Conservation (phyloP, 179 eudicot species). For the Beta corolliflora region DNA sequence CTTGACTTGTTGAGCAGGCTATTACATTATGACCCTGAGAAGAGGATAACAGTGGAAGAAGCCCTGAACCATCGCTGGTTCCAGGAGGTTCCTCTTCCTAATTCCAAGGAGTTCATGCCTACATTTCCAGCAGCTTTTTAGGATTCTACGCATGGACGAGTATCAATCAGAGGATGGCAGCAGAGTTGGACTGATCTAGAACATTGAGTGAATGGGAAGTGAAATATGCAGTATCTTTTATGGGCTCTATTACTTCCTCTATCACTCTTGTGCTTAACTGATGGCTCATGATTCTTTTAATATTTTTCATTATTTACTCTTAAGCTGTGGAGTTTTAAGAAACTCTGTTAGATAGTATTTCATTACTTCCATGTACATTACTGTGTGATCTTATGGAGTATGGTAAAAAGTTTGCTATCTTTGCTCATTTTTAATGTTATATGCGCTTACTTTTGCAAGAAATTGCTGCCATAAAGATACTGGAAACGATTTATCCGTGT, state of each 20-base stretch:
- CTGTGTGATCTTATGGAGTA: not conserved
- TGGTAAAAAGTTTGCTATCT: not conserved
- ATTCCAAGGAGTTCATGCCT: slow-evolving; percentile 41
- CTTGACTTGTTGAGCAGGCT: slow-evolving; percentile 47
- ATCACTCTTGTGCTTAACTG: slow-evolving; percentile 23
- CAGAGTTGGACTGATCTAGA: not conserved
- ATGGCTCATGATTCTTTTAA: slow-evolving; percentile 3
- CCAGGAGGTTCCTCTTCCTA: slow-evolving; percentile 46
- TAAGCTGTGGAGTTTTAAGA: not conserved
- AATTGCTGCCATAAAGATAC: slow-evolving; percentile 27
- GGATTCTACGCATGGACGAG: slow-evolving; percentile 4
- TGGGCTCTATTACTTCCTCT: slow-evolving; percentile 15
- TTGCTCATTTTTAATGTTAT: slow-evolving; percentile 23
- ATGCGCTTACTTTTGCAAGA: slow-evolving; percentile 41
- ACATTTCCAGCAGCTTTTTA: slow-evolving; percentile 31
- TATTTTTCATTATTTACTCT: not conserved
- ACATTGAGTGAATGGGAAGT: slow-evolving; percentile 6
- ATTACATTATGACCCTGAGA: slow-evolving; percentile 41
- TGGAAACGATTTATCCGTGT: slow-evolving; percentile 27
- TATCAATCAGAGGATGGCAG: not conserved
- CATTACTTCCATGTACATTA: slow-evolving; percentile 14
- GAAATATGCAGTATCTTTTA: slow-evolving; percentile 11
- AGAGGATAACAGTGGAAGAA: slow-evolving; percentile 47
- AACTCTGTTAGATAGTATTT: slow-evolving; percentile 17
- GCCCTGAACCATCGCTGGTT: slow-evolving; percentile 50